phyloP scores from a whole-genome alignment of 169 alveolate genomes.

The Fabrea salina region DNA sequence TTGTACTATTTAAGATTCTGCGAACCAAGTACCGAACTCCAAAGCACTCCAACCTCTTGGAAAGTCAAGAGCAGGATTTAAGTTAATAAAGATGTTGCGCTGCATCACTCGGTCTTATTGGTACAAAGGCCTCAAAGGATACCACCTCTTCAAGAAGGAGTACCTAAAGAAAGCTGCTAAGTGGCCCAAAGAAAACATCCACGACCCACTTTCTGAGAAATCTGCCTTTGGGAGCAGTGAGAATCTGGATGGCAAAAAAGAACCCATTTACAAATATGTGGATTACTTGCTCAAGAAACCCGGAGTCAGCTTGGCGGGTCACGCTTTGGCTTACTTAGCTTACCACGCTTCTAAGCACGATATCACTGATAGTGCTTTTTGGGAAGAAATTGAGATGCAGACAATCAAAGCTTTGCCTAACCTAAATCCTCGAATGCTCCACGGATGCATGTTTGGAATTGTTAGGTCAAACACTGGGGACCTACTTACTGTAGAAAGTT shows the following conservation, averaged over 20 bases:
- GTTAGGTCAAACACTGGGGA: background rate
- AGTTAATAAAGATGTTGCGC: too few species aligned
- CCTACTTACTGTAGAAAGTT: background rate
- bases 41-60: too few species aligned
- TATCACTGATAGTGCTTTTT: background rate
- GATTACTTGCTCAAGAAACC: background rate
- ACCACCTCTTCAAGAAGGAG: background rate
- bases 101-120: background rate
- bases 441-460: conserved; percentile 16
- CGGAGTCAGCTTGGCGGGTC: background rate
- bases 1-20: too few species aligned
- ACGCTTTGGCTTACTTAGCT: background rate
- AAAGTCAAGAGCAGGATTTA: too few species aligned
- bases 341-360: background rate
- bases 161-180: background rate
- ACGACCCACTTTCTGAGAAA: background rate
- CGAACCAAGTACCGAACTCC: too few species aligned
- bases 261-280: background rate
- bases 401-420: background rate
- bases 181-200: background rate
- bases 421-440: background rate
- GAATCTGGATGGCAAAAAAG: background rate
- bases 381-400: conserved; percentile 1
- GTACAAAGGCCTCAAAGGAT: background rate
- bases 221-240: background rate